Evolutionary conservation across 164 flowering plant species (phyloP).

Genomic region (Berberis vulgaris): DNA sequence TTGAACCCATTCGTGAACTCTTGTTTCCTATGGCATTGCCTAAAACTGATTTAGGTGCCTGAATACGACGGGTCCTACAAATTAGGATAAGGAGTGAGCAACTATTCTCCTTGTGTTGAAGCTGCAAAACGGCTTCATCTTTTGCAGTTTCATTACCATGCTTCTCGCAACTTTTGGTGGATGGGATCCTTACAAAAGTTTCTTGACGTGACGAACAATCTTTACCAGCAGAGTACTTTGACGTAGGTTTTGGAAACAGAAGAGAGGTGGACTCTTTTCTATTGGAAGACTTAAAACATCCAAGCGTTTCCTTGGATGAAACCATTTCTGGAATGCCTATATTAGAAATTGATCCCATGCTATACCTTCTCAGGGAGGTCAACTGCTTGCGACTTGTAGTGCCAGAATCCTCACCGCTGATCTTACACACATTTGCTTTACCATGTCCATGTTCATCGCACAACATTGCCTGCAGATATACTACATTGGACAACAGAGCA

Average conservation of each 20-base stretch:
- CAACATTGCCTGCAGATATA: neutral
- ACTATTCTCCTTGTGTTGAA: conserved; percentile 13
- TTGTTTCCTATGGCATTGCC: conserved; percentile 9
- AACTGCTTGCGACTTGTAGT: conserved; percentile 19
- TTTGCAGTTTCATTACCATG: conserved; percentile 14
- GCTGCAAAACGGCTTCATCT: conserved; percentile 18
- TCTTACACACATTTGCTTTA: conserved; percentile 10
- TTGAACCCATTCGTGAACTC: conserved; percentile 7
- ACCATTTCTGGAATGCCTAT: conserved; percentile 3
- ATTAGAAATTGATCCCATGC: conserved; percentile 17
- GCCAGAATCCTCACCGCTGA: conserved; percentile 14
- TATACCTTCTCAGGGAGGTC: conserved; percentile 45
- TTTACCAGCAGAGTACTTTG: conserved; percentile 6
- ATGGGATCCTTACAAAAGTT: conserved; percentile 1
- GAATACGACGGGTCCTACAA: conserved; percentile 17
- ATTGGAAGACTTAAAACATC: conserved; percentile 9
- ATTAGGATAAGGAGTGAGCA: conserved; percentile 24
- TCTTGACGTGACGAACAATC: conserved; percentile 9
- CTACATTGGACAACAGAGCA: too few relatives aligned
- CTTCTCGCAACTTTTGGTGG: conserved; percentile 1
- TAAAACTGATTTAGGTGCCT: conserved; percentile 21
- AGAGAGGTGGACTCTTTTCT: conserved; percentile 3
- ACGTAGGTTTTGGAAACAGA: conserved; percentile 3
- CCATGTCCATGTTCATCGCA: conserved; percentile 11
- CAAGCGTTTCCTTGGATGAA: conserved; percentile 6